phyloP scores from a whole-genome alignment of 208 protist genomes.

The Herpetomonas tarakana region DNA sequence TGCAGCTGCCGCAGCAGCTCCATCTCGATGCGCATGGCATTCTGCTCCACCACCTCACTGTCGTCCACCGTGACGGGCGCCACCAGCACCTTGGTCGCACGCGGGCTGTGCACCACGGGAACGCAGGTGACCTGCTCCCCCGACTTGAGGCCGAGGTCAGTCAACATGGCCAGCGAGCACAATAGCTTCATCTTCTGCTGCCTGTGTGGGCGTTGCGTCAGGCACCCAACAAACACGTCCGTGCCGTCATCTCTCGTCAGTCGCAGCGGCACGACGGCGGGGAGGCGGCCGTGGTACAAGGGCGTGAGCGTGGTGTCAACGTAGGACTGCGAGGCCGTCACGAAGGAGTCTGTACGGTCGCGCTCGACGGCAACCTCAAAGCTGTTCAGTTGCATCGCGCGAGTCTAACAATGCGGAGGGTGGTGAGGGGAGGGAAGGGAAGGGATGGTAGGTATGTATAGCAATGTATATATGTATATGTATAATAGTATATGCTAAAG shows the following conservation, averaged over 20 bases:
- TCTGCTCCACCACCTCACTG: slow-evolving; percentile 91
- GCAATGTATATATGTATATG: too few relatives aligned
- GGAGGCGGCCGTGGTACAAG: slow-evolving; percentile 42
- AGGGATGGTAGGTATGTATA: too few relatives aligned
- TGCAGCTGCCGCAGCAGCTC: slow-evolving; percentile 81
- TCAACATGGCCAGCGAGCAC: slow-evolving; percentile 46
- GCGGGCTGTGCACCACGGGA: slow-evolving; percentile 31
- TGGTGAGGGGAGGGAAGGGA: too few relatives aligned
- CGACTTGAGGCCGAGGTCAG: slow-evolving; percentile 48
- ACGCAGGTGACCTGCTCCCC: slow-evolving; percentile 57
- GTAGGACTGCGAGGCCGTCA: slow-evolving; percentile 50
- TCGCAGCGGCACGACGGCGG: slow-evolving; percentile 52
- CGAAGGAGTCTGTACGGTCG: slow-evolving; percentile 65
- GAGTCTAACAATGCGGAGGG: too few relatives aligned
- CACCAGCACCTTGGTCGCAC: slow-evolving; percentile 76
- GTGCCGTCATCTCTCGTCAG: slow-evolving; percentile 41
- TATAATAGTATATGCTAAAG: too few relatives aligned
- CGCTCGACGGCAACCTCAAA: slow-evolving; percentile 63
- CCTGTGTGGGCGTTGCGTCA: slow-evolving; percentile 46
- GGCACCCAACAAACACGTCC: slow-evolving; percentile 62
- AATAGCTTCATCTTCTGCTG: slow-evolving; percentile 47
- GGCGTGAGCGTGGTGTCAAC: slow-evolving; percentile 34
- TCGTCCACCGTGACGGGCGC: slow-evolving; percentile 84
- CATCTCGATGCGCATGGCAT: slow-evolving; percentile 78
- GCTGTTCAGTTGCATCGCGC: slow-evolving; percentile 21